Evolutionary conservation across 2,329 filamentous ascomycete genomes (phyloP), one percentile per base, ranked within the genome.

Genomic region (Pseudocercospora eumusae): DNA sequence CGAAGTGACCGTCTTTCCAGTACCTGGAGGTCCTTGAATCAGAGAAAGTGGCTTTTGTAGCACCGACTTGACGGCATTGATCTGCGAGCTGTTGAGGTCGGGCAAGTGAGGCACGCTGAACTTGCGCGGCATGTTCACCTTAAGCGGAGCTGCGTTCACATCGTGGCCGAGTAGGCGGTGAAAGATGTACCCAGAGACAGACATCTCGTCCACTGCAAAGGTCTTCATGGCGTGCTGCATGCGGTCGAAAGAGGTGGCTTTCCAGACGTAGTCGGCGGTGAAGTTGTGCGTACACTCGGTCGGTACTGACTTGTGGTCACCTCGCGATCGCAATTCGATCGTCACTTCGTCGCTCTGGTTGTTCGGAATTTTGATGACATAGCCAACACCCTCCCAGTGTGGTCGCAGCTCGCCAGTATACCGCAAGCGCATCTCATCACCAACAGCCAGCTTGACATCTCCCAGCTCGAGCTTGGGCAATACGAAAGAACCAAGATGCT

Each of bases 161-260:
- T 98, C 93, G 73, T 98, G 92, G 58, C 95, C 95, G 31, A 99
- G 86, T 21, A 99, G 84, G 68, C 95, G 95, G 76, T 99, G 95
- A 81, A 98, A 99, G 67, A 99, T 96, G 78, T 97, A 99, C 40
- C 95, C 95, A 21, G 95, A 98, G 47, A 99, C 93, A 73, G 93
- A 97, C 89, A 96, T 91, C 77, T 99, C 95, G 70, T 99, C 93
- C 49, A 98, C 88, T 5, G 95, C 95, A 75, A 99, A 99, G 0
- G 92, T 98, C 83, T 97, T 98, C 93, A 99, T 98, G 59, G 95
- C 96, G 68, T 93, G 87, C 77, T 99, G 95, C 95, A 99, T 99
- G 66, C 95, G 93, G 74, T 99, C 95, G 75, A 99, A 99, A 0
- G 93, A 98, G 0, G 96, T 99, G 13, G 96, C 95, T 76, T 99